Base-by-base conservation (phyloP, 2,329 filamentous ascomycete species). In the Neonectria neomacrospora region DNA sequence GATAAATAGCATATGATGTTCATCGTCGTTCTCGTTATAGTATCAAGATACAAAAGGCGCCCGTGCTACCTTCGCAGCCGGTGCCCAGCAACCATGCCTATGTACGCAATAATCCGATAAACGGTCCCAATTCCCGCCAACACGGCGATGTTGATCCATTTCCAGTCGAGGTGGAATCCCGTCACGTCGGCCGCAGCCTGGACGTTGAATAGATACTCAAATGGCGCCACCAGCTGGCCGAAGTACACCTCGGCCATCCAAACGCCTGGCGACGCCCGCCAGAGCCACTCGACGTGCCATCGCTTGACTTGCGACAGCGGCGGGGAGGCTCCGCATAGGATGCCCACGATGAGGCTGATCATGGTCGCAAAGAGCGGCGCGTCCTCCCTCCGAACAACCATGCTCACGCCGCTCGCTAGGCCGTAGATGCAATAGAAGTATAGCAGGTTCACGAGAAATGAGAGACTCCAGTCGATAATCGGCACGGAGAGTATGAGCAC, bases 391-490 rank as follows among this genome's bases (percentile, higher is more conserved):
- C 82, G 80, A 22, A 83, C 80, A 1, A 88, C 68, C 83, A 88
- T 86, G 60, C 81, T 84, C 16, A 88, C 73, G 30, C 79, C 75
- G 34, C 80, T 83, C 0, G 86, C 81, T 7, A 88, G 78, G 0
- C 86, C 85, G 71, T 87, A 88, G 54, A 88, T 84, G 68, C 83
- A 83, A 75, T 83, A 89, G 68, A 87, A 88, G 74, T 88, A 88
- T 10, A 83, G 64, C 48, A 87, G 68, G 59, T 88, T 88, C 7
- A 79, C 80, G 14, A 78, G 56, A 70, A 85, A 88, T 26, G 83
- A 82, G 10, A 79, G 72, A 22, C 74, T 71, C 76, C 82, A 88
- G n/a, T 72, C 70, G 18, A 87, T 85, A 22, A 82, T 75, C 1
- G 85, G 85, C 3, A 79, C 81, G 1, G 81, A 77, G 8, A 88